Conservation (phyloP, 192 early-diverging fungal genomes). For the Coemansia asiatica region DNA sequence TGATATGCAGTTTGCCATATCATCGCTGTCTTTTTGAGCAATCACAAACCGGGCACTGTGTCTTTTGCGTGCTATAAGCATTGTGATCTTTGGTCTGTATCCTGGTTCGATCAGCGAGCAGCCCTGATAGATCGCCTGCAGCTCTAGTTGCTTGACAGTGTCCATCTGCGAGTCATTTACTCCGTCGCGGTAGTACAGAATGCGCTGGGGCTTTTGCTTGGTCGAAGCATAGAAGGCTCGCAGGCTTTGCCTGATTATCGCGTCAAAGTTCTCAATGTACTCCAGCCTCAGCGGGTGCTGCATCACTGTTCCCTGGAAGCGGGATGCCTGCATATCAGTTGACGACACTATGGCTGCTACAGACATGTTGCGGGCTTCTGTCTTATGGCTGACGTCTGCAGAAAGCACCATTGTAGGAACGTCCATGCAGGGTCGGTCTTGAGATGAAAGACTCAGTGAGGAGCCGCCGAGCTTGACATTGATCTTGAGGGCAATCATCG, state of each 20-base stretch:
- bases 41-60: conserved; percentile 28
- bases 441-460: conserved; percentile 32
- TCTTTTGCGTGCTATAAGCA: conserved; percentile 35
- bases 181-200: conserved; percentile 65
- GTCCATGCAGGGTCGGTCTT: conserved; percentile 13
- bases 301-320: conserved; percentile 30
- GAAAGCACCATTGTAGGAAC: conserved; percentile 60
- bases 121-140: conserved; percentile 17
- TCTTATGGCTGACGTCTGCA: conserved; percentile 60
- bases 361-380: conserved; percentile 43
- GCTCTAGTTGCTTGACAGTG: conserved; percentile 24
- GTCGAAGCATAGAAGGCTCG: conserved; percentile 41
- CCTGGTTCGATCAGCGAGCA: conserved; percentile 21
- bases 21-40: neutral
- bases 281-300: conserved; percentile 43
- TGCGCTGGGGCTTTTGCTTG: conserved; percentile 50
- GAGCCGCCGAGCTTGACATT: conserved; percentile 67
- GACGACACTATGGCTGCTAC: conserved; percentile 53
- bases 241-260: conserved; percentile 41
- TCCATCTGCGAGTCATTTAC: conserved; percentile 36
- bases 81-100: conserved; percentile 21
- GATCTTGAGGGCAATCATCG: conserved; percentile 56
- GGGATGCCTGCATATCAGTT: conserved; percentile 22
- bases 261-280: conserved; percentile 38
- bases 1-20: conserved; percentile 17